Evolutionary conservation across 2,329 filamentous ascomycete species (phyloP).

Genomic region (Nemania abortiva): DNA sequence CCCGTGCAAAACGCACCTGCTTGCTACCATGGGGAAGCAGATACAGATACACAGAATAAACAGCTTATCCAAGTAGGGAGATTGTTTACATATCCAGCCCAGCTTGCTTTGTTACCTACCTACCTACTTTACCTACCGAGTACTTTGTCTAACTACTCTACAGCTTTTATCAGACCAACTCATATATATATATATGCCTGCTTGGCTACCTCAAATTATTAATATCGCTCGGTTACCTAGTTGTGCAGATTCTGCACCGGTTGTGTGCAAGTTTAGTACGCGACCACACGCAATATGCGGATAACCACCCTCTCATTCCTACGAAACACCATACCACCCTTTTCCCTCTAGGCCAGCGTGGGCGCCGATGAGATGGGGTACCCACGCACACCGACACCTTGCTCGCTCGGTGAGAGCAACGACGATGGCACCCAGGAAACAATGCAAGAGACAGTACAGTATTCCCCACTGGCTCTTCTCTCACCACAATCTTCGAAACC

Average conservation of each 20-base stretch:
- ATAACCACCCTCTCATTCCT: conserved; percentile 10
- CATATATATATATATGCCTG: neutral
- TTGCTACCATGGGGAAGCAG: neutral
- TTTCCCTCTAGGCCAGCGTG: neutral
- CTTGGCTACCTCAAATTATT: neutral
- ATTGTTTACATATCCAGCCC: neutral
- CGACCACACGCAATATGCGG: conserved; percentile 19
- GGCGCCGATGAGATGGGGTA: conserved; percentile 15
- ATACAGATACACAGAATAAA: neutral
- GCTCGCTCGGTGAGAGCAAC: neutral
- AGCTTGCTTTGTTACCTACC: neutral
- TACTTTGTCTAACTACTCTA: neutral
- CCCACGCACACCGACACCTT: neutral
- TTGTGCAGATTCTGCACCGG: neutral
- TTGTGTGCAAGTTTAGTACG: conserved; percentile 1
- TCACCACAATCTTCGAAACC: conserved; percentile 34
- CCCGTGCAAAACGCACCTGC: neutral
- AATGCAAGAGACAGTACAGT: conserved; percentile 14
- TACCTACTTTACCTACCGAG: neutral
- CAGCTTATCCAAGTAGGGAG: neutral
- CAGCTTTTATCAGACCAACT: neutral
- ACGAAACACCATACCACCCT: conserved; percentile 14
- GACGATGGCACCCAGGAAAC: conserved; percentile 21
- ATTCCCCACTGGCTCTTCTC: conserved; percentile 36
- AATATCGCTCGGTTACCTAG: conserved; percentile 2